These are phyloP conservation scores for Fusarium palustre DNA, from an alignment of 2,329 filamentous ascomycete genomes.

Conservation along the genomic window DNA sequence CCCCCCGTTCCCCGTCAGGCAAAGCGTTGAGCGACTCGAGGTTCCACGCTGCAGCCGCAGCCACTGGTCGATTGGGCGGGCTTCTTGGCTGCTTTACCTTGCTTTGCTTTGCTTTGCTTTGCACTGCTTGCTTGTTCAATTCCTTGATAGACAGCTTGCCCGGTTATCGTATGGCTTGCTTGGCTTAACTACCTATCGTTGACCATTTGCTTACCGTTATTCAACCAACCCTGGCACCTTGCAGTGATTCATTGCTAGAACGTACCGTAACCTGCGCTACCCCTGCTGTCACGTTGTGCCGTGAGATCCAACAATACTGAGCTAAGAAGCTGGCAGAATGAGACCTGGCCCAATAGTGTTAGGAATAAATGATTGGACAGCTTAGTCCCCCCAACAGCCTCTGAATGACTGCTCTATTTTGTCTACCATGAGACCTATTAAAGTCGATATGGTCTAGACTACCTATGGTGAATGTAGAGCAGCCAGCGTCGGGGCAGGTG, in stretches of 20 bases:
- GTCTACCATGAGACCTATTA: background rate
- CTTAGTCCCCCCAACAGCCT: too few species aligned
- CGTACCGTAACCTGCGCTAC: conserved; percentile 12
- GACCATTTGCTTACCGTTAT: background rate
- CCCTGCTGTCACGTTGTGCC: conserved; percentile 31
- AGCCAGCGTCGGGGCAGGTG: background rate
- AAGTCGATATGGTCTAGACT: too few species aligned
- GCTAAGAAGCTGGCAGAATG: background rate
- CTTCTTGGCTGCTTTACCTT: conserved; percentile 25
- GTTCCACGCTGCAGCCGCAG: conserved; percentile 7
- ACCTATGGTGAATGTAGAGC: background rate
- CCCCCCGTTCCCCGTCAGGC: conserved; percentile 38
- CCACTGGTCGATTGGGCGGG: conserved; percentile 32
- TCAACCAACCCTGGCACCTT: background rate
- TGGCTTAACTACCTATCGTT: background rate
- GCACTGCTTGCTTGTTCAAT: conserved; percentile 6
- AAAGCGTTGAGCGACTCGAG: conserved; percentile 43
- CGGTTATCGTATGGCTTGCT: conserved; percentile 4
- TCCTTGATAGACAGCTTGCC: background rate
- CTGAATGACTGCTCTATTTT: background rate
- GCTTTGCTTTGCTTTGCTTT: conserved; percentile 11
- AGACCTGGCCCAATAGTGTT: background rate
- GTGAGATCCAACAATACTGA: background rate
- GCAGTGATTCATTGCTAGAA: conserved; percentile 9
- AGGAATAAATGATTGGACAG: background rate